Evolutionary conservation across 371 early-diverging fungal species (phyloP), one percentile per base, ranked within the genome.

Genomic region (Lichtheimia corymbifera): DNA sequence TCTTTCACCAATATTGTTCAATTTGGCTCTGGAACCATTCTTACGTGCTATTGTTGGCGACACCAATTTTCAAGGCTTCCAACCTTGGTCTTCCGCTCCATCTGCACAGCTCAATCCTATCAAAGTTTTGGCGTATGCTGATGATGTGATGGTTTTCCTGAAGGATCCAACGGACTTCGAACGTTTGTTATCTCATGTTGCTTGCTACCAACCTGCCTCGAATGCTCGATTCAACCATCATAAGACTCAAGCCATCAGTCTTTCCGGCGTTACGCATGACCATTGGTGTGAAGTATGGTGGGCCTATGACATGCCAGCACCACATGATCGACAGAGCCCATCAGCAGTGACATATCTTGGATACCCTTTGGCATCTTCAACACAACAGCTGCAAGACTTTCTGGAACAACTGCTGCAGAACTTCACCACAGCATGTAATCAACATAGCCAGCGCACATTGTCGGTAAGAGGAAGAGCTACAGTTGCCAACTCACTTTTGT

Each of bases 11-110:
- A 17, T 65, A 0, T 54, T 74, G 1, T 74, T 74, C 51, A 74
- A 69, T 41, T 28, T 74, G 4, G 71, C 67, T 13, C 59, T 71
- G 11, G 69, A 71, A 40, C 75, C 72, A 1, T 64, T 70, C 1
- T 35, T 79, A 0, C 57, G 63, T 0, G 5, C 55, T 0, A 53
- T 79, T 30, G 17, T 53, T 1, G 2, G 3, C 2, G 20, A 53
- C 13, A 22, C 56, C 20, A 12, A 0, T 13, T 63, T 11, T 0
- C 35, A 2, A 61, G 59, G 4, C 42, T 27, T 45, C 2, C 59
- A 44, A 42, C 20, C 9, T n/a, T 27, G 20, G 22, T 24, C 2
- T 0, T 28, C 28, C 27, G 9, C 22, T 4, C 1, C 22, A 3
- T 30, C 45, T 5, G 15, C 22, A 15, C 15, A 27, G 1, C 44